Conservation (phyloP, 177 flowering plant genomes). For the Viscum album region DNA sequence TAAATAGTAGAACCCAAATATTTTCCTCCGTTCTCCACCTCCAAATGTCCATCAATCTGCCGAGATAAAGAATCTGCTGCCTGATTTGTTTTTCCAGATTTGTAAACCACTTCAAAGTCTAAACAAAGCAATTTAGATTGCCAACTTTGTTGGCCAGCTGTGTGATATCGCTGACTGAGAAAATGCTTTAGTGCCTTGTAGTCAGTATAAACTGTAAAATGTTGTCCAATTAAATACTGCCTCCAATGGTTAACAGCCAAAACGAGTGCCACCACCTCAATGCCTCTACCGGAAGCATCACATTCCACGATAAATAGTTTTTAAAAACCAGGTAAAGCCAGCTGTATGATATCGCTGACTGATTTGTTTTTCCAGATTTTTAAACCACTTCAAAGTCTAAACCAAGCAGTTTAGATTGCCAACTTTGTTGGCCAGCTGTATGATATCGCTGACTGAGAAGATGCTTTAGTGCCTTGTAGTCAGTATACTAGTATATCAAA, state of each 20-base stretch:
- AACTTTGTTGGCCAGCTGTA: background rate
- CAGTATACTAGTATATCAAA: background rate
- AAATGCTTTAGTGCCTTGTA: constrained; percentile 6
- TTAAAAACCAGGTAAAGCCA: constrained; percentile 10
- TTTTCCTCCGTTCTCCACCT: too few relatives aligned
- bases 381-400: background rate
- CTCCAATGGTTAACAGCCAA: background rate
- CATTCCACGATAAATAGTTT: background rate
- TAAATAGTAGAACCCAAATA: too few relatives aligned
- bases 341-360: too few relatives aligned
- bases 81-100: background rate
- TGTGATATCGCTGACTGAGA: background rate
- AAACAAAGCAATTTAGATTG: background rate
- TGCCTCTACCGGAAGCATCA: background rate
- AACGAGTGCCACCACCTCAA: constrained; percentile 8
- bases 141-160: background rate
- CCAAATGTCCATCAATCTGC: too few relatives aligned
- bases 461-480: background rate
- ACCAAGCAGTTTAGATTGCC: background rate
- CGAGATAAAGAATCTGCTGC: constrained; percentile 3
- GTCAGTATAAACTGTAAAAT: background rate
- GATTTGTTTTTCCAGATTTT: too few relatives aligned
- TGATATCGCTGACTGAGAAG: constrained; percentile 8
- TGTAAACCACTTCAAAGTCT: background rate
- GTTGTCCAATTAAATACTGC: background rate